phyloP scores from a whole-genome alignment of 768 basidiomycete genomes.

The Kwoniella mangroviensis region DNA sequence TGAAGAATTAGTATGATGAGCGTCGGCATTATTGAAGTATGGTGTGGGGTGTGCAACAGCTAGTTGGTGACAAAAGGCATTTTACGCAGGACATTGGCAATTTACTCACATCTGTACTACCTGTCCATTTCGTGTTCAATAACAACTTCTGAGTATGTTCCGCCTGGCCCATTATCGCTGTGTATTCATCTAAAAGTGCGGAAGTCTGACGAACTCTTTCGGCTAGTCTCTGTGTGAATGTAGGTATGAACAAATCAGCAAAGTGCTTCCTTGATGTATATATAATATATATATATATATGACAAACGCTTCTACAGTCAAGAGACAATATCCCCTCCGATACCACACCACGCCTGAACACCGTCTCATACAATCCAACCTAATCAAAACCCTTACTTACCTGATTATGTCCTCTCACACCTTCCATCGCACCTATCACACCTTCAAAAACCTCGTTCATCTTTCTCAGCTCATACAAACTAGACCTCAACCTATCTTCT shows the following conservation, averaged over 20 bases:
- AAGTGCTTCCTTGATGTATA: too few relatives aligned
- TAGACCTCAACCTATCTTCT: slow-evolving; percentile 43
- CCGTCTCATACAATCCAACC: not conserved
- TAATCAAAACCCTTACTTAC: slow-evolving; percentile 35
- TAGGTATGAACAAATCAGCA: too few relatives aligned
- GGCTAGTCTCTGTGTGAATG: slow-evolving; percentile 36
- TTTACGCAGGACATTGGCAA: too few relatives aligned
- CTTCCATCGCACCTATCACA: slow-evolving; percentile 44
- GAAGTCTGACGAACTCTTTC: slow-evolving; percentile 51
- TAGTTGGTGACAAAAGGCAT: too few relatives aligned
- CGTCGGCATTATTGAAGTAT: not conserved
- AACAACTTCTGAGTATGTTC: slow-evolving; percentile 58
- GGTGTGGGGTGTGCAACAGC: too few relatives aligned
- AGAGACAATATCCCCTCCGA: too few relatives aligned
- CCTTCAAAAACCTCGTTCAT: slow-evolving; percentile 57
- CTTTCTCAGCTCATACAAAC: slow-evolving; percentile 54
- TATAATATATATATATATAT: too few relatives aligned
- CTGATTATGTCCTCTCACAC: slow-evolving; percentile 54
- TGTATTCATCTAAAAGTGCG: slow-evolving; percentile 57
- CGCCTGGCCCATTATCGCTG: slow-evolving; percentile 56
- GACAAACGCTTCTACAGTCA: too few relatives aligned
- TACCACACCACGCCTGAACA: too few relatives aligned
- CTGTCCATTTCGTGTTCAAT: slow-evolving; percentile 56
- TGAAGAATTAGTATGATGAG: not conserved
- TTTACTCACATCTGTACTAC: slow-evolving; percentile 50